Percentiles rank a stretch among this genome's conserved stretches.
phyloP scores from a whole-genome alignment of 2,329 filamentous ascomycete species.

The Triangularia setosa region DNA sequence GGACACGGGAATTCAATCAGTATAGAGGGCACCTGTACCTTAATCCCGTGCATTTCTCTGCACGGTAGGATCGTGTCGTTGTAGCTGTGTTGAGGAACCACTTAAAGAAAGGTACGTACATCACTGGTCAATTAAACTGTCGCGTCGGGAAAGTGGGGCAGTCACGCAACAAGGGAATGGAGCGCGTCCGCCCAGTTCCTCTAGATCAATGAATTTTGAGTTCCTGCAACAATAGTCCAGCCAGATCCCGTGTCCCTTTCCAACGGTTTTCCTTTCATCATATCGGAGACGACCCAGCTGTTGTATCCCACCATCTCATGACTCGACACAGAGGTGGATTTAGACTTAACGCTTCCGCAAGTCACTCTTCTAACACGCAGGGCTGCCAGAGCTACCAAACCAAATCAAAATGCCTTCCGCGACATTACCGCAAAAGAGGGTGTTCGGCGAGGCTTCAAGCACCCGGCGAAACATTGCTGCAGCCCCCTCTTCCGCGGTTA shows the following conservation, averaged over 20 bases:
- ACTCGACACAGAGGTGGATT: background rate
- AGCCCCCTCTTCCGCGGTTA: slow-evolving; percentile 56
- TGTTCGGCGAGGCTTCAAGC: slow-evolving; percentile 64
- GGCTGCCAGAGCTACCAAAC: background rate
- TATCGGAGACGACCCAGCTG: background rate
- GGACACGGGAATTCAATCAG: background rate
- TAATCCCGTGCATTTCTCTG: background rate
- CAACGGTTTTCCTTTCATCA: background rate
- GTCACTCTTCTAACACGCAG: background rate
- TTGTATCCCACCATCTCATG: background rate
- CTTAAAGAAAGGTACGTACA: slow-evolving; percentile 8
- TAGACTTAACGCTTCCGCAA: background rate
- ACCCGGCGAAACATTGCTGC: slow-evolving; percentile 57
- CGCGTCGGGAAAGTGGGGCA: slow-evolving; percentile 26
- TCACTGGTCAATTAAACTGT: slow-evolving; percentile 18
- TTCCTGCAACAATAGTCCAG: background rate
- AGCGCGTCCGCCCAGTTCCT: slow-evolving; percentile 22
- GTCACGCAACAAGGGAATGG: slow-evolving; percentile 28
- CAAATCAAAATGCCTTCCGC: slow-evolving; percentile 32
- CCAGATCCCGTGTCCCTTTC: background rate
- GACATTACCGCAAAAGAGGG: slow-evolving; percentile 66
- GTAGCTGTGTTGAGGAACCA: background rate
- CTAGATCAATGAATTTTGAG: slow-evolving; percentile 12
- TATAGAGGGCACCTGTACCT: background rate
- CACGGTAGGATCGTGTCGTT: background rate